Evolutionary conservation across 23 red algal genomes (phyloP).

Genomic region (Gracilaria domingensis): DNA sequence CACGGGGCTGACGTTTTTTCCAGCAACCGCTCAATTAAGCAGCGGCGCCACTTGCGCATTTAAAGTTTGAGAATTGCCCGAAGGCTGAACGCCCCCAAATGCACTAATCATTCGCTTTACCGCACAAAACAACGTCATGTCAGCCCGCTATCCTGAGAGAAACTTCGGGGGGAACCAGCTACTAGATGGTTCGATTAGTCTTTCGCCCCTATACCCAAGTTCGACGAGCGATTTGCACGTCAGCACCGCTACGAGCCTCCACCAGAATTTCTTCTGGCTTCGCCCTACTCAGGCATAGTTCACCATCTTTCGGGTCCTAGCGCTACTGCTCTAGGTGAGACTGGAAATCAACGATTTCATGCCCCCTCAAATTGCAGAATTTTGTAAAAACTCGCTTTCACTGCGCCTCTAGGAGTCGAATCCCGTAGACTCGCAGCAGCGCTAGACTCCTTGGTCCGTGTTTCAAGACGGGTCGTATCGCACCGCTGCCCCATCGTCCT

Average conservation of each 20-base stretch:
- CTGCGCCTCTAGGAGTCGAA: slow-evolving; percentile 39
- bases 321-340: slow-evolving; percentile 48
- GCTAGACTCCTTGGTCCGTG: slow-evolving; percentile 99
- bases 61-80: slow-evolving; percentile 93
- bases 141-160: slow-evolving; percentile 37
- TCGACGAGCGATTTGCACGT: slow-evolving; percentile 96
- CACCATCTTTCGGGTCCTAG: slow-evolving; percentile 63
- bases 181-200: slow-evolving; percentile 88
- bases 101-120: slow-evolving; percentile 72
- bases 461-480: slow-evolving; percentile 91
- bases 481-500: slow-evolving; percentile 42
- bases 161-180: slow-evolving; percentile 35
- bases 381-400: slow-evolving; percentile 49
- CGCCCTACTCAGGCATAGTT: slow-evolving; percentile 90
- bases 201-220: slow-evolving; percentile 98
- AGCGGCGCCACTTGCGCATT: slow-evolving; percentile 62
- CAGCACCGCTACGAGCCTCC: slow-evolving; percentile 73
- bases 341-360: slow-evolving; percentile 41
- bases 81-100: slow-evolving; percentile 73
- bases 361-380: slow-evolving; percentile 42
- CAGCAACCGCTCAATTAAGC: slow-evolving; percentile 51
- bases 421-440: slow-evolving; percentile 83
- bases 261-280: slow-evolving; percentile 76
- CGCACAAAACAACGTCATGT: slow-evolving; percentile 42
- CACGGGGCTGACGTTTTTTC: slow-evolving; percentile 68